Base-by-base conservation (phyloP, 1,284 basidiomycete species). In the Leccinum angustisporum region DNA sequence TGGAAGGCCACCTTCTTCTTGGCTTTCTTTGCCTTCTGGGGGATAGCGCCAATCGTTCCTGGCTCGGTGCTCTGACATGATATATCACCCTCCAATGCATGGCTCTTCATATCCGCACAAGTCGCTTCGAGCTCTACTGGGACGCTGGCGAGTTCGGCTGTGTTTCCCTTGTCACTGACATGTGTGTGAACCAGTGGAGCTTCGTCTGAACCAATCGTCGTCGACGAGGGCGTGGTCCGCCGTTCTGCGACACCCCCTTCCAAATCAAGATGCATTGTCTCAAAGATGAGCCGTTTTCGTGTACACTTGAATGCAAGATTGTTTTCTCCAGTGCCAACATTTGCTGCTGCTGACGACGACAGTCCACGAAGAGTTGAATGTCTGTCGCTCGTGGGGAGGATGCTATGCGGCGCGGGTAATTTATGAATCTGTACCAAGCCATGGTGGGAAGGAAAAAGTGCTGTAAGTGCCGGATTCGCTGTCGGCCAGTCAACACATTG, bases 251-350 rank as follows among this genome's bases (percentile, higher is more conserved):
- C 88, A 5, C 95, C 95, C 10, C 95, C 96, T 72, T 97, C 95
- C 4, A 95, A 83, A 70, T 96, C 97, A 11, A 98, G 81, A 78
- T 97, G 94, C 61, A 98, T 79, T 25, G 95, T 98, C 78, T 98
- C 96, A 66, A 98, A 86, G 25, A 97, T 81, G 56, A 98, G 80
- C 43, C 92, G 79, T 73, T 93, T 95, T 64, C 96, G 82, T 70
- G 90, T 96, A 68, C 95, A 92, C 74, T 91, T 93, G 83, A 98
- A 99, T 6, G 92, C 95, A 16, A 99, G 82, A 70, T 98, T 98
- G 76, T 98, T 98, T 76, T 98, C 95, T 14, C 93, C 91, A 21
- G 83, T 83, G 1, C 85, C 85, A 25, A 78, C 79, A 8, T 73
- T 72, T 10, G 77, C 76, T 30, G 79, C 80, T 54, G 79, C 83